Evolutionary conservation across 768 basidiomycete species (phyloP).

Genomic region (Mycena rebaudengoi): DNA sequence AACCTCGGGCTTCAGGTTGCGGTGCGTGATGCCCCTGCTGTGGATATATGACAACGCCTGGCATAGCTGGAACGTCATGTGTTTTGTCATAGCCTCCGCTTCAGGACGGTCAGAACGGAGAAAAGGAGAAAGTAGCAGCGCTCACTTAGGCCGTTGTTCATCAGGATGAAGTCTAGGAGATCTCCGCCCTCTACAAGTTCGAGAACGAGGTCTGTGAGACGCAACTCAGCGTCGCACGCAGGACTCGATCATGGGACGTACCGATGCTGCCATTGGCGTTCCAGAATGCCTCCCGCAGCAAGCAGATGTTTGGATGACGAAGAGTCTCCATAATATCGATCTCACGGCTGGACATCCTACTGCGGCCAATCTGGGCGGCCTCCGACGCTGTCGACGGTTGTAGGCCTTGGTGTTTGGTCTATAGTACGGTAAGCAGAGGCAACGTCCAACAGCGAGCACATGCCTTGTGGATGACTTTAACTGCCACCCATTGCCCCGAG

Average conservation of each 20-base stretch:
- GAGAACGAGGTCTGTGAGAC: slow-evolving; percentile 72
- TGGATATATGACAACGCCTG: slow-evolving; percentile 81
- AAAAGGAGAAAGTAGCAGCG: slow-evolving; percentile 6
- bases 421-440: too few relatives aligned
- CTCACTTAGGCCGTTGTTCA: slow-evolving; percentile 67
- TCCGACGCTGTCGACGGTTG: too few relatives aligned
- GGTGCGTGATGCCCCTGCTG: slow-evolving; percentile 80
- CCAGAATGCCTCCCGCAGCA: slow-evolving; percentile 79
- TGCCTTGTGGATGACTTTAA: slow-evolving; percentile 86
- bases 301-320: slow-evolving; percentile 85
- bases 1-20: slow-evolving; percentile 92
- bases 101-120: neutral
- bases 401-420: too few relatives aligned
- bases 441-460: too few relatives aligned
- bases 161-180: slow-evolving; percentile 81
- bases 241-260: slow-evolving; percentile 42
- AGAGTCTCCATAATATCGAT: slow-evolving; percentile 81
- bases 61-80: slow-evolving; percentile 85
- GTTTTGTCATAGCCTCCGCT: slow-evolving; percentile 67
- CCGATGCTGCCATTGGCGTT: slow-evolving; percentile 68
- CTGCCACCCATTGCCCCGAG: slow-evolving; percentile 82
- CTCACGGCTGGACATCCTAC: slow-evolving; percentile 15
- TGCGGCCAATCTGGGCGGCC: too few relatives aligned
- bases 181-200: slow-evolving; percentile 92
- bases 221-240: slow-evolving; percentile 13